A percentile compares a stretch with the other conserved stretches of the same genome.
These are phyloP conservation scores for Areca catechu DNA, from an alignment of 176 grass and related monocot species.

Conservation along the genomic window DNA sequence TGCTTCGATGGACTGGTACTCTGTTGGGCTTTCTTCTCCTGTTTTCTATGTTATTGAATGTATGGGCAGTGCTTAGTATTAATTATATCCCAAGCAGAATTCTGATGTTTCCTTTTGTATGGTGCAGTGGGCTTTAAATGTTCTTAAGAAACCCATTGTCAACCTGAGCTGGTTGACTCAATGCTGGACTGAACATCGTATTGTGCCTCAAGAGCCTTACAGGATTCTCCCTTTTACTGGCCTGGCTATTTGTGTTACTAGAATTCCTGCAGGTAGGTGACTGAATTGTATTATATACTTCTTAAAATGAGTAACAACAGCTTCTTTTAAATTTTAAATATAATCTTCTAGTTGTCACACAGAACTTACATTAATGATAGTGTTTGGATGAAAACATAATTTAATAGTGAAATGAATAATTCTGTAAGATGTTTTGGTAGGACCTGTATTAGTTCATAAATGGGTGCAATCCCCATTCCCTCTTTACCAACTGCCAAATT, in stretches of 20 bases:
- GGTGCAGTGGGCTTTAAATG: slow-evolving; percentile 65
- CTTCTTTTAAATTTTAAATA: too few relatives aligned
- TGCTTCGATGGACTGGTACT: neutral
- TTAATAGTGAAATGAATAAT: too few relatives aligned
- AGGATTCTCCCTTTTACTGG: slow-evolving; percentile 87
- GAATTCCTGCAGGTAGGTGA: slow-evolving; percentile 47
- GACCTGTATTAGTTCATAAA: too few relatives aligned
- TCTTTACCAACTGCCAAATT: too few relatives aligned
- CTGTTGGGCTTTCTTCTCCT: neutral
- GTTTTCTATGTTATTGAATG: neutral
- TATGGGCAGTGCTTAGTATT: neutral
- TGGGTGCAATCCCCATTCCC: too few relatives aligned
- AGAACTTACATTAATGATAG: too few relatives aligned
- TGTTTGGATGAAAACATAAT: too few relatives aligned
- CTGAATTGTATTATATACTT: too few relatives aligned
- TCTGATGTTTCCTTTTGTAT: slow-evolving; percentile 16
- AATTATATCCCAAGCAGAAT: neutral
- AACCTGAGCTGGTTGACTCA: slow-evolving; percentile 62
- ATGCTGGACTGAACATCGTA: slow-evolving; percentile 85
- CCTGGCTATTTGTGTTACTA: slow-evolving; percentile 82
- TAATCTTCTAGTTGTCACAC: too few relatives aligned
- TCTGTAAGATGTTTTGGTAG: too few relatives aligned
- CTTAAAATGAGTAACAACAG: too few relatives aligned
- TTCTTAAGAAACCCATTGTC: slow-evolving; percentile 82
- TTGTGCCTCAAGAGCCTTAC: slow-evolving; percentile 89